Evolutionary conservation across 371 early-diverging fungal species (phyloP).

Genomic region (Mucor mucedo): DNA sequence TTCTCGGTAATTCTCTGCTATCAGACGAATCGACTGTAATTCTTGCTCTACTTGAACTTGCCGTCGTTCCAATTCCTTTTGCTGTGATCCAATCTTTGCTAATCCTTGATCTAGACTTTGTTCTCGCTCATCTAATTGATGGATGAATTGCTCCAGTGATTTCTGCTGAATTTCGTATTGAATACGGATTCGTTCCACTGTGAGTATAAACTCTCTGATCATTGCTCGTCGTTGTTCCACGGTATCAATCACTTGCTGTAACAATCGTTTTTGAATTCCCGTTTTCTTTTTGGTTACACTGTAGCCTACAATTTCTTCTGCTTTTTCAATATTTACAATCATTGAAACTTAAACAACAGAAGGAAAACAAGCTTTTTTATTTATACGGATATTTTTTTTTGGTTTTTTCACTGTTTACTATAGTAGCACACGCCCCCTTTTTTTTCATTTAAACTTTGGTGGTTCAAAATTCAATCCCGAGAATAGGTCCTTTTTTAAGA

Average conservation of each 20-base stretch:
- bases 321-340: conserved; percentile 17
- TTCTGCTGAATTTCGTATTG: conserved; percentile 4
- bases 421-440: background rate
- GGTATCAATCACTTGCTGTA: conserved; percentile 14
- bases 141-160: conserved; percentile 9
- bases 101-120: conserved; percentile 22
- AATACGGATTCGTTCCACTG: conserved; percentile 9
- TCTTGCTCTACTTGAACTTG: conserved; percentile 24
- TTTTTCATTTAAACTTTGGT: conserved; percentile 13
- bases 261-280: conserved; percentile 4
- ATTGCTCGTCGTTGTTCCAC: conserved; percentile 4
- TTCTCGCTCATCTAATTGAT: conserved; percentile 16
- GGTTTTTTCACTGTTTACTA: background rate
- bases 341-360: conserved; percentile 3
- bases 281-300: background rate
- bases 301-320: conserved; percentile 20
- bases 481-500: conserved; percentile 6
- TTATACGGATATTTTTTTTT: conserved; percentile 22
- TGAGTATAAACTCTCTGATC: conserved; percentile 11
- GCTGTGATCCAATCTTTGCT: conserved; percentile 17
- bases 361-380: conserved; percentile 6
- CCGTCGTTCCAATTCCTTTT: conserved; percentile 19
- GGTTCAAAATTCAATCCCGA: conserved; percentile 15
- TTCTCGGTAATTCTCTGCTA: conserved; percentile 29
- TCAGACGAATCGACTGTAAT: conserved; percentile 7